Conservation (phyloP, 108 stramenopile species). For the Bacterosira constricta region DNA sequence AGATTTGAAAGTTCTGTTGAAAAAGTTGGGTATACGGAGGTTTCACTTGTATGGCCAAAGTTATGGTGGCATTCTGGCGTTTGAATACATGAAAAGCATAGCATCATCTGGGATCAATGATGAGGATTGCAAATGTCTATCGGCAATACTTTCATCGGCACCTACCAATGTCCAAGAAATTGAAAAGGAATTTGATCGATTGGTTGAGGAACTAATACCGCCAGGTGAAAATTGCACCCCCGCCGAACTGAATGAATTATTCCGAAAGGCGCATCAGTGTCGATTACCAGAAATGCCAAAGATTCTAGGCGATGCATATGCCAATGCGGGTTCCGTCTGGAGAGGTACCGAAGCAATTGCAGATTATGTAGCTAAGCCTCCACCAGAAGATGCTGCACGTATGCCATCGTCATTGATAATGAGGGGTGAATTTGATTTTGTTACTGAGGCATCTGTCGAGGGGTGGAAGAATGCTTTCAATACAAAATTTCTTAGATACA, state of each 20-base stretch:
- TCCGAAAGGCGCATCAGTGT: slow-evolving; percentile 69
- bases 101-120: slow-evolving; percentile 5
- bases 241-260: slow-evolving; percentile 38
- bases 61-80: slow-evolving; percentile 69
- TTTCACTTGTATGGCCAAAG: slow-evolving; percentile 76
- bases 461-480: slow-evolving; percentile 57
- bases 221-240: slow-evolving; percentile 25
- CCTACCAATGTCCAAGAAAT: slow-evolving; percentile 52
- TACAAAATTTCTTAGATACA: slow-evolving; percentile 34
- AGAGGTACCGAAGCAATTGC: slow-evolving; percentile 62
- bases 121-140: slow-evolving; percentile 39
- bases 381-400: slow-evolving; percentile 13
- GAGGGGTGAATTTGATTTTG: slow-evolving; percentile 70
- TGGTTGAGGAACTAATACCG: slow-evolving; percentile 29
- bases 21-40: slow-evolving; percentile 41
- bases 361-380: slow-evolving; percentile 49
- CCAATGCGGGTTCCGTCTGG: slow-evolving; percentile 58
- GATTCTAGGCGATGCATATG: slow-evolving; percentile 57
- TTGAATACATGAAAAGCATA: slow-evolving; percentile 61
- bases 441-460: slow-evolving; percentile 45
- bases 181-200: slow-evolving; percentile 39
- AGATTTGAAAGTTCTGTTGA: slow-evolving; percentile 55
- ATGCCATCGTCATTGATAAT: slow-evolving; percentile 39
- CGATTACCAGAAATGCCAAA: slow-evolving; percentile 50
- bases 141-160: slow-evolving; percentile 58